These are phyloP conservation scores for Hypericum perforatum DNA, from an alignment of 345 rosid species.

Conservation along the genomic window DNA sequence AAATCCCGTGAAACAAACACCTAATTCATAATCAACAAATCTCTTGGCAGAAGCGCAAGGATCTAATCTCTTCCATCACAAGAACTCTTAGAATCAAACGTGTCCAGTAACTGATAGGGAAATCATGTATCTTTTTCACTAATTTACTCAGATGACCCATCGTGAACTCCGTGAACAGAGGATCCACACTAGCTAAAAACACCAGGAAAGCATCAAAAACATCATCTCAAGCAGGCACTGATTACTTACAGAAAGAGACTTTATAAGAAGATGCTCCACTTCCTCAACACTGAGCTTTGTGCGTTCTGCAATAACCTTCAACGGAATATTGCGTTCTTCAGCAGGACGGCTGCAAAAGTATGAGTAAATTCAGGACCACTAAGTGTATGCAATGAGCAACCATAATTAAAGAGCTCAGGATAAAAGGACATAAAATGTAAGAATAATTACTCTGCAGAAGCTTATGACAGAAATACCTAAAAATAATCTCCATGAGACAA, in stretches of 20 bases:
- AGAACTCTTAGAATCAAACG: no score
- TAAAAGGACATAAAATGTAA: no score
- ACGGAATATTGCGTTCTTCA: conserved; percentile 91
- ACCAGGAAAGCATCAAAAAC: neutral
- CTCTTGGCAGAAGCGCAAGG: no score
- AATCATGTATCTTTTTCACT: no score
- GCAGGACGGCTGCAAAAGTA: conserved; percentile 72
- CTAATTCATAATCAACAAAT: no score
- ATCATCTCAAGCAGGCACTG: neutral
- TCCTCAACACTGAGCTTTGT: conserved; percentile 80
- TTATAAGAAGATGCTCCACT: conserved; percentile 97
- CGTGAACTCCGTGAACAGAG: no score
- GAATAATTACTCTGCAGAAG: no score
- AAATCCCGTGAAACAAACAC: no score
- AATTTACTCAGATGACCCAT: no score
- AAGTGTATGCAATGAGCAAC: neutral
- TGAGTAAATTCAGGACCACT: conserved; percentile 10
- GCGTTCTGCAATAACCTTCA: conserved; percentile 75
- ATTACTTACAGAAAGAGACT: conserved; percentile 86
- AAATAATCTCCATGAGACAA: conserved; percentile 93
- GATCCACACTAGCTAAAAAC: neutral
- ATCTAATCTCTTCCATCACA: no score
- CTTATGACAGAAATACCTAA: conserved; percentile 40
- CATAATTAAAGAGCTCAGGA: no score
- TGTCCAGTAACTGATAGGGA: no score